Base-by-base conservation (phyloP, 768 basidiomycete genomes). In the Trametes sanguinea region DNA sequence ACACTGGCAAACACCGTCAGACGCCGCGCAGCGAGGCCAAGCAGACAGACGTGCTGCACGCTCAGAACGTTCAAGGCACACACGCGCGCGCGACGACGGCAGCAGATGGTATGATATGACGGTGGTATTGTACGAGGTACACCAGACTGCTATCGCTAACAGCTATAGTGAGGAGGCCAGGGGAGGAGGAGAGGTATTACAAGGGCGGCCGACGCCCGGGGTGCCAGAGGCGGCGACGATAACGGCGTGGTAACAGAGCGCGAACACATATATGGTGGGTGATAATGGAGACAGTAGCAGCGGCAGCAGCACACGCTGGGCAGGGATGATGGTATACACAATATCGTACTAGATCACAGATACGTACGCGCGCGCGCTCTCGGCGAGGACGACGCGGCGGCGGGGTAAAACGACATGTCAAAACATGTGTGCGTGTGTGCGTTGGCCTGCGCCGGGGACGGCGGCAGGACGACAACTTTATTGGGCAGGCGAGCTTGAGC, bases 321-420 rank as follows among this genome's bases (percentile, higher is more conserved):
- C 9, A 13, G 48, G 47, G 40, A 22, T 22, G 22, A 22, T 58
- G 48, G 48, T 51, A 58, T 58, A 58, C 57, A 58, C 57, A 58
- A 58, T 51, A 58, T 57, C 27, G 56, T 48, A 57, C 56, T 57
- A 57, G 56, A 57, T 57, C 46, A 16, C 29, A 17, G 32, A 44
- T 22, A 22, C 22, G 22, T 22, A 22, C 22, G 22, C 22, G 22
- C 22, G 22, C 22, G 22, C 7, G 29, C 30, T 43, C 42, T 6
- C 43, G 42, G 3, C 37, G 22, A 14, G 9, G 29, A 16, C 8
- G 9, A 33, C 37, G 30, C 48, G 48, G 10, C 48, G 30, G 48
- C 27, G 27, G 11, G 46, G 27, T 27, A 47, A 30, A 35, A 22
- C 17, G 35, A 55, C 32, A 56, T 27, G n/a, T 42, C 47, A 37